These are phyloP conservation scores for Phanerochaete carnosa DNA, from an alignment of 768 basidiomycete species.

Conservation along the genomic window DNA sequence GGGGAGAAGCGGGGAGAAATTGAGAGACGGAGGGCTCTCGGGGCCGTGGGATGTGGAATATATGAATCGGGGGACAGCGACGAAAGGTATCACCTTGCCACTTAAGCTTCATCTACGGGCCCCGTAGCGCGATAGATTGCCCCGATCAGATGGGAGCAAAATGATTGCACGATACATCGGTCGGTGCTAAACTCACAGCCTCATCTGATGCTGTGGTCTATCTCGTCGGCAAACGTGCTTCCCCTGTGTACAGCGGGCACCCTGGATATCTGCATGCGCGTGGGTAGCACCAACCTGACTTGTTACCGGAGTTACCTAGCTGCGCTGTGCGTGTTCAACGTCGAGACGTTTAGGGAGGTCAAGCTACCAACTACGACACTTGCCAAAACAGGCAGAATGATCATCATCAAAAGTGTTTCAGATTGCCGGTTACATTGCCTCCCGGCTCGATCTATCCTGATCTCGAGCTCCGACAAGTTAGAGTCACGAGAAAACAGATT, in stretches of 20 bases:
- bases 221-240: neutral
- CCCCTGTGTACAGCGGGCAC: neutral
- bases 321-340: neutral
- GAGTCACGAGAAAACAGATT: neutral
- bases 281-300: neutral
- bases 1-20: no score
- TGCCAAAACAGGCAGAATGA: neutral
- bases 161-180: neutral
- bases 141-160: neutral
- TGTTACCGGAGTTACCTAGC: neutral
- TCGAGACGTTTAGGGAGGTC: neutral
- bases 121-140: neutral
- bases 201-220: neutral
- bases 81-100: neutral
- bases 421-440: no score
- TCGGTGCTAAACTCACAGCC: neutral
- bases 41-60: neutral
- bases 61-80: no score
- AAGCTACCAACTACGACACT: neutral
- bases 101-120: neutral
- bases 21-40: no score
- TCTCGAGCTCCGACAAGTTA: neutral
- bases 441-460: no score
- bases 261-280: neutral
- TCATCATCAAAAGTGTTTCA: neutral